Percentiles rank a stretch among this genome's conserved stretches.
Evolutionary conservation across 148 eudicot genomes (phyloP).

Genomic region (Chenopodium formosanum): DNA sequence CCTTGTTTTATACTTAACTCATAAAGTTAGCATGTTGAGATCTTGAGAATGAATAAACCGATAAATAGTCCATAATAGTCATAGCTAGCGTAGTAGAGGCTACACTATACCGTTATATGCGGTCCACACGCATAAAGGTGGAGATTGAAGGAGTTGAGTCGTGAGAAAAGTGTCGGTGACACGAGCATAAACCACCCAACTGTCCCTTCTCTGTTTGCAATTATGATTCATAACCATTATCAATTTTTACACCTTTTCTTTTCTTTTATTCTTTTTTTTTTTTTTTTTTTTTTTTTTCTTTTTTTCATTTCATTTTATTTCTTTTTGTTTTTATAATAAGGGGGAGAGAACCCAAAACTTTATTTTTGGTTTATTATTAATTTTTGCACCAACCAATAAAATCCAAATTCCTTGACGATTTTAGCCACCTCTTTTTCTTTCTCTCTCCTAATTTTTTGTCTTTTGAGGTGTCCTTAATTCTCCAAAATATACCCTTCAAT

Average conservation of each 20-base stretch:
- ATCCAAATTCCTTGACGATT: neutral
- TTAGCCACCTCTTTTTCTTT: neutral
- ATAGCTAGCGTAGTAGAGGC: neutral
- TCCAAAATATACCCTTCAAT: neutral
- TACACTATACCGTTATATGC: constrained; percentile 20
- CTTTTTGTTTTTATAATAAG: neutral
- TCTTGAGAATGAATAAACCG: too few species aligned
- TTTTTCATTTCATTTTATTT: neutral
- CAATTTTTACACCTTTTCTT: neutral
- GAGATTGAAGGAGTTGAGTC: constrained; percentile 3
- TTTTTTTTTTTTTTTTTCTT: too few species aligned
- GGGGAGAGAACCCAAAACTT: neutral
- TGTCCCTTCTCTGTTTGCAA: neutral
- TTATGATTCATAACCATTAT: constrained; percentile 4
- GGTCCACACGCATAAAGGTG: constrained; percentile 12
- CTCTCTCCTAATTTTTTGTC: constrained; percentile 4
- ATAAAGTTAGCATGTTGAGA: too few species aligned
- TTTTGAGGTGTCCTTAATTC: constrained; percentile 18
- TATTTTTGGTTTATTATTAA: too few species aligned
- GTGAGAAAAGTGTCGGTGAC: constrained; percentile 33
- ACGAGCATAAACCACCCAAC: constrained; percentile 20
- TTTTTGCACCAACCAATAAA: constrained; percentile 10
- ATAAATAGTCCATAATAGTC: neutral
- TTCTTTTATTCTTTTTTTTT: too few species aligned
- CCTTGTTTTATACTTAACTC: too few species aligned